Conservation (phyloP, 495 filamentous ascomycete species). For the Penicillium crystallinum region DNA sequence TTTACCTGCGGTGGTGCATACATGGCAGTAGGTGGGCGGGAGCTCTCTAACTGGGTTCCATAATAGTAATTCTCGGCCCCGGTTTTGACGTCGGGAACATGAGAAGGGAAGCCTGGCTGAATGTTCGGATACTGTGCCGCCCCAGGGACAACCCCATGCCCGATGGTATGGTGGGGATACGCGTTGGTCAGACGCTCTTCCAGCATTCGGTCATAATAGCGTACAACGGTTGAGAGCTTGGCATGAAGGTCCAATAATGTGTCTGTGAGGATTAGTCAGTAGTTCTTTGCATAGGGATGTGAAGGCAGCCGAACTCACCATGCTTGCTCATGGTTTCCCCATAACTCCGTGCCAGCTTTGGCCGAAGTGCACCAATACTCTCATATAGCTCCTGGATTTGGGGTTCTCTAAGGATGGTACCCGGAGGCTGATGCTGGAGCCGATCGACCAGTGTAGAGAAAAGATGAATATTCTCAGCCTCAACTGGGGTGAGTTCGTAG, state of each 20-base stretch:
- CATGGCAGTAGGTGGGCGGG: slow-evolving; percentile 25
- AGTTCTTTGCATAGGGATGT: neutral
- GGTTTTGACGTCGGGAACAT: slow-evolving; percentile 40
- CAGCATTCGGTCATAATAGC: slow-evolving; percentile 98
- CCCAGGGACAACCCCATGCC: slow-evolving; percentile 41
- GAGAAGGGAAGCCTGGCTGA: slow-evolving; percentile 61
- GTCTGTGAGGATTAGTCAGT: slow-evolving; percentile 47
- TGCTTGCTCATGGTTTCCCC: slow-evolving; percentile 99
- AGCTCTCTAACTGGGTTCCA: slow-evolving; percentile 51
- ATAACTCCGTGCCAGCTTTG: slow-evolving; percentile 92
- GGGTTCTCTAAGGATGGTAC: slow-evolving; percentile 89
- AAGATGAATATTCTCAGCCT: slow-evolving; percentile 95
- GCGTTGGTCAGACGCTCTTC: slow-evolving; percentile 91
- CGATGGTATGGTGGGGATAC: slow-evolving; percentile 71
- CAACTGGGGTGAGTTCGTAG: slow-evolving; percentile 88
- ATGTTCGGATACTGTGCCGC: slow-evolving; percentile 54
- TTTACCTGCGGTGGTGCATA: slow-evolving; percentile 45
- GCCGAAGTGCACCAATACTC: slow-evolving; percentile 84
- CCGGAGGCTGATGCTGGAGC: slow-evolving; percentile 89
- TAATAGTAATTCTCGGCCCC: slow-evolving; percentile 80
- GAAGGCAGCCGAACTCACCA: slow-evolving; percentile 49
- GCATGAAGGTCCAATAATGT: slow-evolving; percentile 90
- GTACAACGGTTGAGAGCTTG: slow-evolving; percentile 91
- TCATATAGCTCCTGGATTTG: slow-evolving; percentile 98
- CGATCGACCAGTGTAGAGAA: slow-evolving; percentile 94